Base-by-base conservation (phyloP, 441 rosid species). In the Pelargonium myrrhifolium region DNA sequence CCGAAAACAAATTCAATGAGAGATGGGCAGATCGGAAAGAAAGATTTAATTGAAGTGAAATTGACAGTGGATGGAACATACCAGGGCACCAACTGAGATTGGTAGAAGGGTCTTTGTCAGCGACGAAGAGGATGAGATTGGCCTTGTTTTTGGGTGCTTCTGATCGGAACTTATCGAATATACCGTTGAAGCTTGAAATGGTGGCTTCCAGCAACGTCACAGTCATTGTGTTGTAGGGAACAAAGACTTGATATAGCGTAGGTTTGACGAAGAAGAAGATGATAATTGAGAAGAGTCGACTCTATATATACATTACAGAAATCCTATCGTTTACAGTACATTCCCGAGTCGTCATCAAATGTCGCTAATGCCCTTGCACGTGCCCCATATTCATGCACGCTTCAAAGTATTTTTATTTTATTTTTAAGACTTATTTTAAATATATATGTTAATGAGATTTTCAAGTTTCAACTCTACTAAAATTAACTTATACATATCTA, bases 1-100 rank as follows among this genome's bases (percentile, higher is more conserved):
- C n/a, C n/a, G n/a, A n/a, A n/a, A n/a, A n/a, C n/a, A n/a, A n/a
- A n/a, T n/a, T n/a, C n/a, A n/a, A n/a, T n/a, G n/a, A n/a, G n/a
- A n/a, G n/a, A n/a, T n/a, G n/a, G n/a, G n/a, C n/a, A n/a, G n/a
- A n/a, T n/a, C n/a, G n/a, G n/a, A n/a, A n/a, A n/a, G n/a, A n/a
- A n/a, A n/a, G n/a, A n/a, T n/a, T n/a, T n/a, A n/a, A n/a, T n/a
- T n/a, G n/a, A n/a, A n/a, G n/a, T n/a, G n/a, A n/a, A n/a, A n/a
- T n/a, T n/a, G n/a, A n/a, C n/a, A n/a, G n/a, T n/a, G n/a, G n/a
- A n/a, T n/a, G n/a, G n/a, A n/a, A n/a, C n/a, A 17, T 75, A 86
- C 93, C 92, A 56, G 97, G 96, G 77, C 96, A 89, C 96, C 96
- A 87, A 74, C 94, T 85, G 55, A 72, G 87, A 43, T 76, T 66